Base-by-base conservation (phyloP, 345 rosid species). In the Aethionema arabicum region DNA sequence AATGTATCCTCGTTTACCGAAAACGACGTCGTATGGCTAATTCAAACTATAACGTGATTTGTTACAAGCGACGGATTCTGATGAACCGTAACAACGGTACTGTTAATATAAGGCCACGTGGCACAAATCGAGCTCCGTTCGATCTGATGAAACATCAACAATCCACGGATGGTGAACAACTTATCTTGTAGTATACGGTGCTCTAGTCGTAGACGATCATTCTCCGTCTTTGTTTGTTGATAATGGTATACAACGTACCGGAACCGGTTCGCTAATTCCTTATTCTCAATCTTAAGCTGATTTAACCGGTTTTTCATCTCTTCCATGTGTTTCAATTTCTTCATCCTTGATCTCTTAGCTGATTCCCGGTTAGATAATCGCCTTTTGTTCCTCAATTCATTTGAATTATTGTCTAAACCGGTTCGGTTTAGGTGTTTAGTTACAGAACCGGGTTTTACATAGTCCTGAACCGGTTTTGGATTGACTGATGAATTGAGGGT, bases 361-460 rank as follows among this genome's bases (percentile, higher is more conserved):
- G 98, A 87, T 58, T 92, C 98, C 69, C 96, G 83, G 86, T 89
- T 92, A 48, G 96, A 92, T 67, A 83, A 15, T 84, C 81, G 87
- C 52, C 98, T 81, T 65, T 81, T 83, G 52, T 64, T 67, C 73
- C 67, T 88, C 29, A 91, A 77, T 55, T 83, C 96, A 16, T 86
- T 86, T 11, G 77, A 56, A 40, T 41, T 32, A 13, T 49, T 29
- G 29, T 56, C 13, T 41, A 51, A 52, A 39, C 52, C 69, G 4
- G 64, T 5, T 11, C 8, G 79, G 61, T 65, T 75, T 15, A 65
- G 13, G 10, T 4, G 3, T 8, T 32, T 71, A 11, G 56, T 79
- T n/a, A 72, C 65, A 1, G 78, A 72, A 48, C 70, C 48, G 32
- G 80, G 74, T 49, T 43, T 76, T 3, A 72, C 56, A 50, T 10